Evolutionary conservation across 805 yeast species (phyloP), one percentile per base, ranked within the genome.

Genomic region (Yarrowia yakushimensis): DNA sequence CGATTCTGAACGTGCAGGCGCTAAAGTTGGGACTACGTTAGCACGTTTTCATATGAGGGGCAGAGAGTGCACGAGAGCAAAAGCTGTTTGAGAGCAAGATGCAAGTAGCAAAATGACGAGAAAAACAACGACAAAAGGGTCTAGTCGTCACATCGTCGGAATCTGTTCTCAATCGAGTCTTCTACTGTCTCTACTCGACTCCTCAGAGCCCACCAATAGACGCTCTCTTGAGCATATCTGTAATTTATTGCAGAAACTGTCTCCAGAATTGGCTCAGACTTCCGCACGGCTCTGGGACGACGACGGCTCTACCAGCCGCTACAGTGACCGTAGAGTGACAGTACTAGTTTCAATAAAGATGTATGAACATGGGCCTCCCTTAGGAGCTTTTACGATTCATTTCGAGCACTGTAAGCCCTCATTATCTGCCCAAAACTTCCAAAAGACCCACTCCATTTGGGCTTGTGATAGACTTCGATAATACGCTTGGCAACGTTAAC

Each of bases 401-500:
- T 37, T 20, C 12, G 27, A 22, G 3, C 10, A 3, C 6, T 39
- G 7, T 7, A 22, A 22, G 17, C 7, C 27, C 17, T 4, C 2
- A 13, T 22, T 39, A 5, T 4, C 20, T 8, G 2, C 43, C 11
- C 5, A 3, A 6, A 7, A 39, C 43, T 22, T 39, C 43, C 17
- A 7, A 11, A 10, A 13, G 43, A 39, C 45, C 18, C 45, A 22
- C 45, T n/a, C 23, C 18, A 9, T 46, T 46, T 18, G 36, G 5
- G 28, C 20, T 31, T 31, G n/a, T n/a, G 39, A 48, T 48, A 48
- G 30, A 48, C 55, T 48, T 48, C 20, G 55, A 48, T 48, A 48
- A 48, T 48, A 48, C 55, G 55, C 55, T 48, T 48, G 55, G 55
- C 55, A 48, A 48, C 55, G 55, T 48, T 48, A 22, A 48, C 9